A percentile compares a stretch with the other conserved stretches of the same genome.
Evolutionary conservation across 495 filamentous ascomycete species (phyloP).

Genomic region (Jackrogersella multiformis): DNA sequence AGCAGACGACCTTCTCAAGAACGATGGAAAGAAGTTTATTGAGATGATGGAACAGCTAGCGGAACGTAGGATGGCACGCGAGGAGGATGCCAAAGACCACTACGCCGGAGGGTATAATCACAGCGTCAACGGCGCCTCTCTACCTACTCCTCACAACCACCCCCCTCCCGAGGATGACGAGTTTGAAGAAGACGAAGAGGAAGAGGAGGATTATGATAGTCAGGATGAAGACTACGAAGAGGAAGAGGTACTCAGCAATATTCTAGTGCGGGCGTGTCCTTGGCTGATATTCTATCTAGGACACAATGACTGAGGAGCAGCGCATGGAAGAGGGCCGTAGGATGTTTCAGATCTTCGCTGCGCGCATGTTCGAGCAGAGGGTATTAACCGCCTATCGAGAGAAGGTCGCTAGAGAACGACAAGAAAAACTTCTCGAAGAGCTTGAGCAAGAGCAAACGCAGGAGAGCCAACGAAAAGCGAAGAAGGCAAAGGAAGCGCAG

Average conservation of each 20-base stretch:
- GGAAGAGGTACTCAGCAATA: conserved; percentile 73
- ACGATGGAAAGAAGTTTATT: conserved; percentile 99
- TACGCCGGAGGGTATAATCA: conserved; percentile 69
- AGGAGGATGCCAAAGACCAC: conserved; percentile 86
- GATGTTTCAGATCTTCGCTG: conserved; percentile 99
- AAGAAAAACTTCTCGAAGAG: conserved; percentile 90
- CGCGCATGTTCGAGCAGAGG: conserved; percentile 98
- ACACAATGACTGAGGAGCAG: conserved; percentile 96
- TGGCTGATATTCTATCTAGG: conserved; percentile 64
- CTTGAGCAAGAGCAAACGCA: conserved; percentile 82
- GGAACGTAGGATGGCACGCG: conserved; percentile 94
- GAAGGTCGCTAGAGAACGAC: conserved; percentile 91
- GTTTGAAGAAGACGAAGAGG: conserved; percentile 79
- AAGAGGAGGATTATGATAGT: conserved; percentile 89
- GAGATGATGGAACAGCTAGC: conserved; percentile 99
- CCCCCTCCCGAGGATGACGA: conserved; percentile 74
- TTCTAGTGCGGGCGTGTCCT: conserved; percentile 1
- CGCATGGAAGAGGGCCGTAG: conserved; percentile 97
- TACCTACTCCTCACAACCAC: conserved; percentile 56
- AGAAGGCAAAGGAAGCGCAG: conserved; percentile 91
- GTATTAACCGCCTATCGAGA: conserved; percentile 97
- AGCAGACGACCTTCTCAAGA: conserved; percentile 97
- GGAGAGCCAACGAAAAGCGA: conserved; percentile 81
- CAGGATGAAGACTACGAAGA: conserved; percentile 90
- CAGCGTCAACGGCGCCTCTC: conserved; percentile 53